Evolutionary conservation across 148 eudicot species (phyloP).

Genomic region (Cornus florida): DNA sequence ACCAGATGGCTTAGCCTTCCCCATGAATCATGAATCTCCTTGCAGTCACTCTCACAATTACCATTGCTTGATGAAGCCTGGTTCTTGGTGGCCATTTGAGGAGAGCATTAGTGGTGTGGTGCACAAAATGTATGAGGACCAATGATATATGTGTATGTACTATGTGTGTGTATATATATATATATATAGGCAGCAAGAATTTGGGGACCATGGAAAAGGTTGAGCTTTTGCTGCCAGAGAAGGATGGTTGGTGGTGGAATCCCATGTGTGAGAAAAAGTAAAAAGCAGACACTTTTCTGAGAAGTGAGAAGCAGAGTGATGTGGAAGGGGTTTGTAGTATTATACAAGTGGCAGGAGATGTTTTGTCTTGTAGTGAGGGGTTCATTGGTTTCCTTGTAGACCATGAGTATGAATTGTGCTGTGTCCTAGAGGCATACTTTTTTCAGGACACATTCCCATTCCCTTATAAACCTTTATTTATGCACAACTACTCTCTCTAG

Average conservation of each 20-base stretch:
- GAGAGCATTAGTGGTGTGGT: conserved; percentile 5
- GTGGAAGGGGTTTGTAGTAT: conserved; percentile 16
- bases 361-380: conserved; percentile 3
- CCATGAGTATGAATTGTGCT: conserved; percentile 8
- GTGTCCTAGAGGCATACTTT: not conserved
- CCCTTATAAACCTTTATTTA: not conserved
- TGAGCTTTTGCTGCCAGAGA: not conserved
- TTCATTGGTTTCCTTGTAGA: conserved; percentile 37
- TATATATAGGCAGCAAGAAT: not conserved
- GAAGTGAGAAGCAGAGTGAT: not conserved
- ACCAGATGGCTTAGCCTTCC: conserved; percentile 32
- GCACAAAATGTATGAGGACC: not conserved
- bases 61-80: not conserved
- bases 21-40: conserved; percentile 52
- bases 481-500: not conserved
- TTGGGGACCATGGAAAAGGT: conserved; percentile 17
- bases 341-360: not conserved
- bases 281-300: not conserved
- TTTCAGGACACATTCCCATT: not conserved
- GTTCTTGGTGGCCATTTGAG: conserved; percentile 23
- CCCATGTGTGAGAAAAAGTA: not conserved
- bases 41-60: conserved; percentile 49
- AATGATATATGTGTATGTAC: conserved; percentile 6
- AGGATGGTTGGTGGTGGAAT: not conserved
- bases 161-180: not conserved